Evolutionary conservation across 2,329 filamentous ascomycete species (phyloP).

Genomic region (Volutella citrinella): DNA sequence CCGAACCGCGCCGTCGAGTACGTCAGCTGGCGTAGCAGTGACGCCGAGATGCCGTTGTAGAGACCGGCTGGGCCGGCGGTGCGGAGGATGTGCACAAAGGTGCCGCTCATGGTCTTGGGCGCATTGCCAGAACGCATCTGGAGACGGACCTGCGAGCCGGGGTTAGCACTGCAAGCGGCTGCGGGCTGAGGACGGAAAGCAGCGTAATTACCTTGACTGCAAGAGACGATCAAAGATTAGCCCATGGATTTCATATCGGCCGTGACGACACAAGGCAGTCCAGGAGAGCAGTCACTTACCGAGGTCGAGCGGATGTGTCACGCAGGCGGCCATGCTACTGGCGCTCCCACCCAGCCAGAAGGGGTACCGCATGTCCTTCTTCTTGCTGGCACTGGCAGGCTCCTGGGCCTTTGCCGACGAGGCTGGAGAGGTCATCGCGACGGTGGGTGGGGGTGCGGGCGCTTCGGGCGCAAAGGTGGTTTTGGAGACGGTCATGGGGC

Average conservation of each 20-base stretch:
- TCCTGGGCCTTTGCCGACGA: slow-evolving; percentile 16
- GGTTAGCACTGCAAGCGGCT: slow-evolving; percentile 13
- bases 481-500: slow-evolving; percentile 10
- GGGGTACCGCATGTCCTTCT: slow-evolving; percentile 57
- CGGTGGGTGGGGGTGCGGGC: slow-evolving; percentile 7
- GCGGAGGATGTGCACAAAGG: slow-evolving; percentile 77
- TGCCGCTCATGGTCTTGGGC: slow-evolving; percentile 79
- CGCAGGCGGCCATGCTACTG: slow-evolving; percentile 83
- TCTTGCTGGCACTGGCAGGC: slow-evolving; percentile 32
- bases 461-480: neutral
- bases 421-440: slow-evolving; percentile 19
- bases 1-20: slow-evolving; percentile 97
- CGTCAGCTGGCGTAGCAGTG: slow-evolving; percentile 87
- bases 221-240: slow-evolving; percentile 22
- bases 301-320: slow-evolving; percentile 91
- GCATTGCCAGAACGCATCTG: slow-evolving; percentile 78
- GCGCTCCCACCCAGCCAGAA: slow-evolving; percentile 98
- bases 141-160: slow-evolving; percentile 65
- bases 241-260: slow-evolving; percentile 6
- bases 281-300: slow-evolving; percentile 51
- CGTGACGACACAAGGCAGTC: neutral
- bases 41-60: slow-evolving; percentile 89
- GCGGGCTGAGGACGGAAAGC: slow-evolving; percentile 1
- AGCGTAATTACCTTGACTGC: slow-evolving; percentile 46
- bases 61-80: slow-evolving; percentile 75